Evolutionary conservation across 371 early-diverging fungal genomes (phyloP).

Genomic region (Lichtheimia ramosa): DNA sequence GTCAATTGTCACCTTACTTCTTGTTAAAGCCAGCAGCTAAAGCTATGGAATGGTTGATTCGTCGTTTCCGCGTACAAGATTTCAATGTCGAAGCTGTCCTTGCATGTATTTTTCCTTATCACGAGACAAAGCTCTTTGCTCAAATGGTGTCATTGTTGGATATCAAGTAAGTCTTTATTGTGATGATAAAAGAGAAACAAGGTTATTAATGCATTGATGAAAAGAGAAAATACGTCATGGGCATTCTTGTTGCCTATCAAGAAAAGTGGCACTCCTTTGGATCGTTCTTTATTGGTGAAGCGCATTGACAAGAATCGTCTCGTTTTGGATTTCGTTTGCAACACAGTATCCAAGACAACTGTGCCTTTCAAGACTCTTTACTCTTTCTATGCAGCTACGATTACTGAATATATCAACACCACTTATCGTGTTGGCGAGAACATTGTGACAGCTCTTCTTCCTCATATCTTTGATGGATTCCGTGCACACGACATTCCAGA

Average conservation of each 20-base stretch:
- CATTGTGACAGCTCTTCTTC: conserved; percentile 51
- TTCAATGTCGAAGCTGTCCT: conserved; percentile 83
- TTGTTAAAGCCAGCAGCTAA: conserved; percentile 81
- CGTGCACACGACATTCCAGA: conserved; percentile 47
- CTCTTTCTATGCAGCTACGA: conserved; percentile 67
- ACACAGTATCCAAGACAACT: conserved; percentile 44
- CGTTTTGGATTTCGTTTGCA: conserved; percentile 68
- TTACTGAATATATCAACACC: conserved; percentile 61
- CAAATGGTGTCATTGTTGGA: conserved; percentile 74
- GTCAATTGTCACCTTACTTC: conserved; percentile 81
- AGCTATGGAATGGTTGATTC: conserved; percentile 90
- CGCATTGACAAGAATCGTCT: conserved; percentile 56
- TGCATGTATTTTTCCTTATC: conserved; percentile 85
- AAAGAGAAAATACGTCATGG: conserved; percentile 67
- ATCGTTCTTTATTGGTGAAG: conserved; percentile 63
- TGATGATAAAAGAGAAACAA: neutral
- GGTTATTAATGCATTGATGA: neutral
- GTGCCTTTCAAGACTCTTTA: conserved; percentile 57
- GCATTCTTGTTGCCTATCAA: conserved; percentile 63
- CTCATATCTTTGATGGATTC: conserved; percentile 58
- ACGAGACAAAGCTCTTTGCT: conserved; percentile 87
- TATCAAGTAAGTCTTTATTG: conserved; percentile 51
- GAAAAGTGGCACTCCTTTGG: conserved; percentile 59
- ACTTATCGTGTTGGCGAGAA: conserved; percentile 49
- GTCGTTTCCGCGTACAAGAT: conserved; percentile 87